Evolutionary conservation across 2,329 filamentous ascomycete genomes (phyloP), one percentile per base, ranked within the genome.

Genomic region (Colletotrichum orchidophilum): DNA sequence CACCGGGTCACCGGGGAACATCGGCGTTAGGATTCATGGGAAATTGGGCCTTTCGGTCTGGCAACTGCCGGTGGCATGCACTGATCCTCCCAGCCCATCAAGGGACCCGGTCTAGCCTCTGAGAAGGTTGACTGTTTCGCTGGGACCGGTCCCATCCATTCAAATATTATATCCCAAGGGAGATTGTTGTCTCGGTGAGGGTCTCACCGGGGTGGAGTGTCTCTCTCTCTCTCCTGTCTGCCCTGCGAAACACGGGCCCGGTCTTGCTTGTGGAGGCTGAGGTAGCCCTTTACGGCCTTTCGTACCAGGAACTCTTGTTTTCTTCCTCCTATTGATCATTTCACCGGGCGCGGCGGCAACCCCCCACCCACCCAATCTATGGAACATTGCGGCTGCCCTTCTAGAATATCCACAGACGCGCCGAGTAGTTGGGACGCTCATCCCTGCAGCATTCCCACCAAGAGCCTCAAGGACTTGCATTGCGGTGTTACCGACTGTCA

Each of bases 401-500:
- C 63, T 63, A 68, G 68, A 71, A 63, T 29, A 31, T 52, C 62
- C 55, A 46, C 49, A 61, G 29, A 61, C 57, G 68, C 39, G 52
- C 68, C 68, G 68, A 58, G 42, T 68, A 39, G 35, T 52, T 61
- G 58, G 68, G 63, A 62, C 63, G 35, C 55, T 31, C 15, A 42
- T 54, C 55, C 50, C 39, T 46, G 26, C 27, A 11, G 29, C 52
- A 21, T 35, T 21, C 39, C 50, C 39, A 58, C 42, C 42, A 26
- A 46, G 46, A 53, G 46, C 29, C 21, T 53, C 46, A 53, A 63
- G 39, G 39, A 54, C 68, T 63, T 62, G 26, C 35, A 54, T 49
- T 29, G 29, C 68, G 68, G 68, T 63, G 52, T 66, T 71, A 52
- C 68, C 68, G 68, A 68, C 29, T 24, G 39, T 42, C 50, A 53